Conservation (phyloP, 139 green algal species). For the Trebouxia sp. region DNA sequence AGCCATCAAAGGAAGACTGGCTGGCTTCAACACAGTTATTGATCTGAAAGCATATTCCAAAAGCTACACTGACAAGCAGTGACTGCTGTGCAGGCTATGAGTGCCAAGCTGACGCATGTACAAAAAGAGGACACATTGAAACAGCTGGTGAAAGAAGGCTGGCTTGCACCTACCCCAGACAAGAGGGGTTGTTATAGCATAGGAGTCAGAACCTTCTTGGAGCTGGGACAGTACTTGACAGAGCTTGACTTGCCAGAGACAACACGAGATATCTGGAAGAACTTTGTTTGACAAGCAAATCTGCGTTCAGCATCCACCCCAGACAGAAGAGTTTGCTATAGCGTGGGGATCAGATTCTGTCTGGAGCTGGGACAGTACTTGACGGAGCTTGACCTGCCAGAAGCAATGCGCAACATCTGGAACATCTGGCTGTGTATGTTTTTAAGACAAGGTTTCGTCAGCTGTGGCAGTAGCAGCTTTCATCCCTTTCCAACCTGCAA, state of each 20-base stretch:
- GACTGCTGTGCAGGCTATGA: neutral
- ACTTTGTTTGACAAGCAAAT: neutral
- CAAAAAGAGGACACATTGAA: constrained; percentile 15
- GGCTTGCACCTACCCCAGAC: neutral
- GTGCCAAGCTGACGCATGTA: neutral
- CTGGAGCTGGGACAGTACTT: constrained; percentile 5
- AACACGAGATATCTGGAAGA: constrained; percentile 3
- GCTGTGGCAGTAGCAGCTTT: no score
- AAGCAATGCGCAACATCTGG: neutral
- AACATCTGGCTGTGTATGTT: no score
- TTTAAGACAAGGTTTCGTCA: no score
- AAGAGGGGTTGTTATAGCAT: constrained; percentile 3
- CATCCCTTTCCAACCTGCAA: no score
- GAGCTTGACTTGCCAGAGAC: neutral
- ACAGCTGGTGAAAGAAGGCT: constrained; percentile 6
- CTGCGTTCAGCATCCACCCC: neutral
- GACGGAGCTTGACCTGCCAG: constrained; percentile 5
- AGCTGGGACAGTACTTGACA: constrained; percentile 8
- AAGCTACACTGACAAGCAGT: no score
- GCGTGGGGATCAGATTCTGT: neutral
- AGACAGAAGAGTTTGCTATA: constrained; percentile 11
- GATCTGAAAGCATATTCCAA: no score
- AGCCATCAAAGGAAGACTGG: no score
- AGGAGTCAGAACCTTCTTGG: constrained; percentile 1
- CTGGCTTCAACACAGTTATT: no score